Evolutionary conservation across 805 yeast species (phyloP), one percentile per base, ranked within the genome.

Genomic region (Zygosaccharomyces siamensis): DNA sequence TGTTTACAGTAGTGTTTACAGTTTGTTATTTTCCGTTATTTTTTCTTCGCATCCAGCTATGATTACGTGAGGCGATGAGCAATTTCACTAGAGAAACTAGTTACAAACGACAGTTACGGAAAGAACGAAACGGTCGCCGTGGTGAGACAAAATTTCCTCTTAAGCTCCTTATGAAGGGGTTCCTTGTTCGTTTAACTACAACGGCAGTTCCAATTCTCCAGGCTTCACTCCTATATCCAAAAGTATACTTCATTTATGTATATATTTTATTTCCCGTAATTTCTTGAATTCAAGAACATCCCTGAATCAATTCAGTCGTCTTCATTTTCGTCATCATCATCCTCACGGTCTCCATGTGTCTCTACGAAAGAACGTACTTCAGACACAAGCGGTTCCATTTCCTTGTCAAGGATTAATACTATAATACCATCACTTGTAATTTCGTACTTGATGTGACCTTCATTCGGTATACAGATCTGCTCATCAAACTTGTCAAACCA

Each of bases 401-500:
- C 58, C 41, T 65, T 57, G 43, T 63, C 68, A 11, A 67, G 48
- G 28, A 67, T 54, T 23, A 67, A 48, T 1, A 67, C 63, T 33
- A 67, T 66, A 31, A 67, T 48, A 26, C 71, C 71, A 50, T 67
- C 71, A 47, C 69, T 67, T 28, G 64, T 67, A 41, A 67, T 67
- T 47, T 67, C 71, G 47, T 67, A 67, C 37, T 67, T 67, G 36
- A 67, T 64, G 53, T 63, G 65, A 10, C 70, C 70, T 49, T 67
- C 71, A 44, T 67, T 66, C 43, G 70, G 70, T 56, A 67, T 66
- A 48, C 69, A 67, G 20, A 67, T 64, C 24, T 61, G 59, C 35
- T 58, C 65, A 52, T 63, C 73, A 55, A 70, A 60, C 45, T 60
- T 63, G 51, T 66, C 70, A 52, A 67, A 67, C 70, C 70, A 66